Percentiles rank a stretch among this genome's conserved stretches.
Conservation (phyloP, 2,329 filamentous ascomycete species). For the Dryadomyces quercus-mongolicae region DNA sequence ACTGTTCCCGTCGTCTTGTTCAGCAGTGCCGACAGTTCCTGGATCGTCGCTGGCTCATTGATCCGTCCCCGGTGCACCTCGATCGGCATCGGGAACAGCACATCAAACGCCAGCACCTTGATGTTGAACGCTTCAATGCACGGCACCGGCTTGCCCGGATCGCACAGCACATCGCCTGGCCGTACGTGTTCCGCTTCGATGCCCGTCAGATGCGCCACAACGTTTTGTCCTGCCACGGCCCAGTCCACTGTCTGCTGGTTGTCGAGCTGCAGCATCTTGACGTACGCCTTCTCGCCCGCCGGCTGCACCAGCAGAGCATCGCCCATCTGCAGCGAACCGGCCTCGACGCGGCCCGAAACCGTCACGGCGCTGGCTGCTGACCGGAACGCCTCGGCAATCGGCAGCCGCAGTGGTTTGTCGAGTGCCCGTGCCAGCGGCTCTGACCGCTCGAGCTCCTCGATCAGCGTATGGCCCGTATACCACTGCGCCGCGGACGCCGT, state of each 20-base stretch:
- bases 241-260: constrained; percentile 32
- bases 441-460: constrained; percentile 76
- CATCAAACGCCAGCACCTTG: constrained; percentile 82
- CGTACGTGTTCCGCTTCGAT: constrained; percentile 76
- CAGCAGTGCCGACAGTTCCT: constrained; percentile 57
- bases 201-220: constrained; percentile 69
- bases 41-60: constrained; percentile 65
- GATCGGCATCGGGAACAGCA: constrained; percentile 76
- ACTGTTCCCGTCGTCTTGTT: constrained; percentile 69
- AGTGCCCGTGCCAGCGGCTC: constrained; percentile 61
- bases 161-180: constrained; percentile 79
- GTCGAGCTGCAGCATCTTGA: constrained; percentile 75
- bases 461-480: constrained; percentile 69
- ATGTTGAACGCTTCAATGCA: constrained; percentile 65
- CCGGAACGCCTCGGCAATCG: constrained; percentile 77
- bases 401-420: constrained; percentile 71
- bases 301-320: constrained; percentile 73
- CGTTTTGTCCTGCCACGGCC: constrained; percentile 63
- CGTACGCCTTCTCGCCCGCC: constrained; percentile 63
- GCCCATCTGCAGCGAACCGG: constrained; percentile 73
- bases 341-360: constrained; percentile 74
- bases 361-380: constrained; percentile 72
- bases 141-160: constrained; percentile 51
- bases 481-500: constrained; percentile 50
- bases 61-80: constrained; percentile 81